Percentiles rank a stretch among this genome's conserved stretches.
Conservation (phyloP, 768 basidiomycete species). For the Mycena kentingensis region DNA sequence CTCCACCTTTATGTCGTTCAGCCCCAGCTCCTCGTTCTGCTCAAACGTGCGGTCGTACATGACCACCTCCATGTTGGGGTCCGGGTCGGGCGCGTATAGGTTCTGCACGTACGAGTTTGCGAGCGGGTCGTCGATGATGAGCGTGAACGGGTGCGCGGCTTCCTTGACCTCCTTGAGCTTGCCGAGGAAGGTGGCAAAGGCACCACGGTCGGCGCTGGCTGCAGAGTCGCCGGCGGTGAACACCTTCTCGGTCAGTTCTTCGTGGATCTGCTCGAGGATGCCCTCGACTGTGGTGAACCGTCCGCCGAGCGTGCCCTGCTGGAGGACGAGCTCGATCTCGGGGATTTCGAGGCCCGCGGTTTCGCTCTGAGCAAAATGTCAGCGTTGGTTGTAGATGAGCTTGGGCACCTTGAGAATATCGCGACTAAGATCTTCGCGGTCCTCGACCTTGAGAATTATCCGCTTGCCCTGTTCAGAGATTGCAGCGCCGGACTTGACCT, state of each 20-base stretch:
- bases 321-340: conserved; percentile 90
- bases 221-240: conserved; percentile 74
- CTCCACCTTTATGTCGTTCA: conserved; percentile 89
- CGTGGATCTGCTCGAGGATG: conserved; percentile 90
- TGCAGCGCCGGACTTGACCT: conserved; percentile 92
- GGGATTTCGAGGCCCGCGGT: conserved; percentile 88
- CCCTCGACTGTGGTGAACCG: conserved; percentile 98
- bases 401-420: conserved; percentile 94
- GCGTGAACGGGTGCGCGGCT: conserved; percentile 79
- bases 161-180: conserved; percentile 80
- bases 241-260: conserved; percentile 89
- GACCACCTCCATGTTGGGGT: conserved; percentile 89
- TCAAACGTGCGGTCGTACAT: conserved; percentile 82
- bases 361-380: conserved; percentile 68
- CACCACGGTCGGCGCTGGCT: conserved; percentile 45
- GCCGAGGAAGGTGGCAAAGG: conserved; percentile 77
- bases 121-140: conserved; percentile 94
- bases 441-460: conserved; percentile 88
- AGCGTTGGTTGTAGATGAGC: too few relatives aligned
- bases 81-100: conserved; percentile 94
- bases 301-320: conserved; percentile 93
- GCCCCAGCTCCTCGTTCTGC: conserved; percentile 92
- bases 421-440: conserved; percentile 87
- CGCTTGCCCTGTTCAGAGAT: conserved; percentile 86
- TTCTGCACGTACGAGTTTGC: conserved; percentile 97